Base-by-base conservation (phyloP, 768 basidiomycete genomes). In the Leucosporidium creatinivorum region DNA sequence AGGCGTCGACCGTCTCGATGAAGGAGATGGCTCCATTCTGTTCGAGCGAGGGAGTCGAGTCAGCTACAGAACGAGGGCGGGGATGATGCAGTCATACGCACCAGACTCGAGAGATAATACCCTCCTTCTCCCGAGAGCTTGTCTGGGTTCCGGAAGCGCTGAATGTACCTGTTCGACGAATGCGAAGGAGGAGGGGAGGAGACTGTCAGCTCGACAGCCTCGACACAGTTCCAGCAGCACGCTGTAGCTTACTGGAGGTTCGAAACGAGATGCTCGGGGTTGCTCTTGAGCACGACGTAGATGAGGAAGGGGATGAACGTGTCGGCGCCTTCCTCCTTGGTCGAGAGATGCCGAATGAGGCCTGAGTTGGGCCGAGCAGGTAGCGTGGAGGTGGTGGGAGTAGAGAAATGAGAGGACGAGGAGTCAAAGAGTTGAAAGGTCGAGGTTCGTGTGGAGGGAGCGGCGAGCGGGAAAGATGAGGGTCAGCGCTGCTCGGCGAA, bases 1-100 rank as follows among this genome's bases (percentile, higher is more conserved):
- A 88, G 66, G 93, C 89, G 77, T 98, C 96, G 91, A 99, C 93
- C 0, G 92, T 90, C 79, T 99, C 96, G 69, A 99, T 93, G 77
- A 97, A 99, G 1, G 91, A 89, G 47, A 98, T 90, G 3, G 96
- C 92, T 5, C 92, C 96, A 85, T 89, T 93, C 92, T 97, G 54
- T 8, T 21, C 19, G 15, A 15, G 39, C 39, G 39, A 15, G 15
- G 39, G 10, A 17, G 4, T n/a, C 26, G 18, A 13, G 5, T 30
- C 2, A 33, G 55, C 19, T 47, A 33, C 8, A 44, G 39, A 44
- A 15, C 39, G 39, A 47, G 25, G 30, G 18, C 3, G 28, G 31
- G 10, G 25, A 62, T n/a, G 21, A 52, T n/a, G 13, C 18, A 48
- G 39, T 8, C 55, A 36, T n/a, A 78, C 87, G 73, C 73, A 93